A percentile compares a stretch with the other conserved stretches of the same genome.
phyloP scores from a whole-genome alignment of 768 basidiomycete genomes.

The Asterophora lycoperdoides region DNA sequence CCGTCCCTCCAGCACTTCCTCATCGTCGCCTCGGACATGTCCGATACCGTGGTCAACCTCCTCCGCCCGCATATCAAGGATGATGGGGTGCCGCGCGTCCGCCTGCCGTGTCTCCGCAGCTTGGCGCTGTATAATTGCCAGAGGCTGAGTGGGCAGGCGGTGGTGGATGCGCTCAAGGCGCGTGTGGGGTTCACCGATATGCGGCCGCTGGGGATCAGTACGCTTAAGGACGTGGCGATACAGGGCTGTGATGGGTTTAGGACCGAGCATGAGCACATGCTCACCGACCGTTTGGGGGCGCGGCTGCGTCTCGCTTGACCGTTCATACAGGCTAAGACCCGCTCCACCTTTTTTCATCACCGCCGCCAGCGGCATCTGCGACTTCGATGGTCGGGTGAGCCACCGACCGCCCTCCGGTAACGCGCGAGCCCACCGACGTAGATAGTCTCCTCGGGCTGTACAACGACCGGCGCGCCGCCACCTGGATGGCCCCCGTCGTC shows the following conservation, averaged over 20 bases:
- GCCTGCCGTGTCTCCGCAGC: conserved; percentile 50
- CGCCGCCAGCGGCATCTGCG: too few species aligned
- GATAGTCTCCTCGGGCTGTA: conserved; percentile 25
- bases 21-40: conserved; percentile 81
- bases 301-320: conserved; percentile 19
- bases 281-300: conserved; percentile 25
- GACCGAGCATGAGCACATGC: conserved; percentile 24
- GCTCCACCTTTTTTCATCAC: too few species aligned
- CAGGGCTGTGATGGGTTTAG: conserved; percentile 36
- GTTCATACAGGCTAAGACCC: too few species aligned
- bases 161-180: conserved; percentile 48
- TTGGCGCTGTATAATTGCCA: conserved; percentile 62
- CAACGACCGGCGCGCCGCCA: conserved; percentile 24
- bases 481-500: background rate
- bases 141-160: conserved; percentile 51
- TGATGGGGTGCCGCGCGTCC: conserved; percentile 28
- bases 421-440: conserved; percentile 31
- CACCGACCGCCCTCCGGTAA: conserved; percentile 29
- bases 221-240: conserved; percentile 33
- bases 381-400: too few species aligned
- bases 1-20: conserved; percentile 54
- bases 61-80: conserved; percentile 39
- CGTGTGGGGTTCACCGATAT: conserved; percentile 42
- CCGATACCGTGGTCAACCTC: conserved; percentile 61
- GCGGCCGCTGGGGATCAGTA: conserved; percentile 19